These are phyloP conservation scores for Metschnikowia bowlesiae DNA, from an alignment of 805 yeast genomes.

Conservation along the genomic window DNA sequence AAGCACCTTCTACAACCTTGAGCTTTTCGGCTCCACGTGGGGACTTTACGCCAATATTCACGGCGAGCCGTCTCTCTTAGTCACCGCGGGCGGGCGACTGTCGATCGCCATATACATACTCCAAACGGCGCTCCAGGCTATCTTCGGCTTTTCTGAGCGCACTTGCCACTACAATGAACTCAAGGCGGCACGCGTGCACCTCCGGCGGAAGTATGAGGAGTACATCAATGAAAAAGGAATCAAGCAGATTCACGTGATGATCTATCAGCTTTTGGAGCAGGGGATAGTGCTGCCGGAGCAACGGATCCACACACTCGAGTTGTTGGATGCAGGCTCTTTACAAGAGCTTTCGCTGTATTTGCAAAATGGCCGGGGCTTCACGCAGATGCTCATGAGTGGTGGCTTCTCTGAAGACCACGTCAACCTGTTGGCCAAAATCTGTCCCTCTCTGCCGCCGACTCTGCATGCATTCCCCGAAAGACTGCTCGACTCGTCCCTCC, in stretches of 20 bases:
- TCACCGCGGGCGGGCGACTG: conserved; percentile 53
- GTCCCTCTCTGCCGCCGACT: not conserved
- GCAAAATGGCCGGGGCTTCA: conserved; percentile 23
- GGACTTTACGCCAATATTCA: conserved; percentile 50
- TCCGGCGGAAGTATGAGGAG: conserved; percentile 45
- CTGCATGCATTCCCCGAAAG: not conserved
- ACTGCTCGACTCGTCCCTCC: not conserved
- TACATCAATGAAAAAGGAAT: conserved; percentile 44
- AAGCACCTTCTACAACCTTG: conserved; percentile 47
- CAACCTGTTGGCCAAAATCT: conserved; percentile 12
- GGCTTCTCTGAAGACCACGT: conserved; percentile 26
- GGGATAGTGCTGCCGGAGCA: conserved; percentile 51
- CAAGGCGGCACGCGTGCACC: conserved; percentile 41
- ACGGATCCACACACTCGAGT: conserved; percentile 53
- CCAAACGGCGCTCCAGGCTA: conserved; percentile 25
- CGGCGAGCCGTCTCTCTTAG: conserved; percentile 49
- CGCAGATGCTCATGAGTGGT: conserved; percentile 51
- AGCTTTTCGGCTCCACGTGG: conserved; percentile 54
- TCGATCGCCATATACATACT: conserved; percentile 36
- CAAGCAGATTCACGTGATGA: conserved; percentile 45
- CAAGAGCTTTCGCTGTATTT: conserved; percentile 25
- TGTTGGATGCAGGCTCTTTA: conserved; percentile 36
- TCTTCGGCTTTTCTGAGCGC: conserved; percentile 19
- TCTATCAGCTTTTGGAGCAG: conserved; percentile 52
- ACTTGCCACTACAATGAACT: conserved; percentile 31